Evolutionary conservation across 2,329 filamentous ascomycete genomes (phyloP).

Genomic region (Cryphonectria japonica): DNA sequence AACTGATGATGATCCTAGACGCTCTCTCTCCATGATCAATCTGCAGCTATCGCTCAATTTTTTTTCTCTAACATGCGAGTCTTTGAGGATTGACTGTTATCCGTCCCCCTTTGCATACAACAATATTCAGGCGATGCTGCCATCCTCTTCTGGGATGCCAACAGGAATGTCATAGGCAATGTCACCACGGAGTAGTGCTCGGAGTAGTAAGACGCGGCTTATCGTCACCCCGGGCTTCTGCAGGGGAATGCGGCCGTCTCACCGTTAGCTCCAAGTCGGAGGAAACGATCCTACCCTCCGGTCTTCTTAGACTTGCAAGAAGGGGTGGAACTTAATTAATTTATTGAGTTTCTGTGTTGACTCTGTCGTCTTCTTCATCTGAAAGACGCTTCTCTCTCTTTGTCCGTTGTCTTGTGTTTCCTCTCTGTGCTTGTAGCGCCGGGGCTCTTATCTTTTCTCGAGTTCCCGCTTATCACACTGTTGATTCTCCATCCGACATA

Average conservation of each 20-base stretch:
- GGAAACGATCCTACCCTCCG: not conserved
- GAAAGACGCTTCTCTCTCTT: not conserved
- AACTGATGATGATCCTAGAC: not conserved
- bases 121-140: not conserved
- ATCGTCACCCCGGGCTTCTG: not conserved
- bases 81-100: not conserved
- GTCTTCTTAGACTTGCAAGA: not conserved
- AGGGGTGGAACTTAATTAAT: not conserved
- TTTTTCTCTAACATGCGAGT: not conserved
- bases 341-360: not conserved
- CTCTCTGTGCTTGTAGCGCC: too few species aligned
- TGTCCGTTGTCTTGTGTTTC: too few species aligned
- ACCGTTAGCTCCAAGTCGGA: too few species aligned
- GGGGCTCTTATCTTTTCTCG: too few species aligned
- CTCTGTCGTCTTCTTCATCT: not conserved
- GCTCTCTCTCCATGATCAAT: not conserved
- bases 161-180: not conserved
- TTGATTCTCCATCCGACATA: too few species aligned
- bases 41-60: not conserved
- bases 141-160: not conserved
- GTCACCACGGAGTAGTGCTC: not conserved
- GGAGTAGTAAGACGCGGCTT: constrained; percentile 6
- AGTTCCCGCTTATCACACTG: too few species aligned
- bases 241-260: too few species aligned
- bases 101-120: not conserved